Evolutionary conservation across 257 asterid species (phyloP), one percentile per base, ranked within the genome.

Genomic region (Nicotiana undulata): DNA sequence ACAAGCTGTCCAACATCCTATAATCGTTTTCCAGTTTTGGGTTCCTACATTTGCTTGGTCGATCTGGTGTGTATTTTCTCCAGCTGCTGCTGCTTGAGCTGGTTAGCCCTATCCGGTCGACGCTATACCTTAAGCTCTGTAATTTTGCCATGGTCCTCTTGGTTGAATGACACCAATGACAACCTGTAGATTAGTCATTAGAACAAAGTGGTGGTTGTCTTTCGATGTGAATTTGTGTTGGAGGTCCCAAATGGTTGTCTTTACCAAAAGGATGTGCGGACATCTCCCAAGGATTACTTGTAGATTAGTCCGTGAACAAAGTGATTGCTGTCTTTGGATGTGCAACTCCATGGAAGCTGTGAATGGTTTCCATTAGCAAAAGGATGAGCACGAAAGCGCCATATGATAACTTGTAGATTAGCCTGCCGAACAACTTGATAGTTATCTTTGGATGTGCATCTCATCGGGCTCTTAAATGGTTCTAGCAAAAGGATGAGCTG

Each of bases 1-100:
- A 86, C 44, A 86, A 82, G 80, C 77, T 94, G 85, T 80, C 86
- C 37, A 79, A 53, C 81, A 83, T 74, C 88, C 40, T 79, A 46
- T 79, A 56, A 79, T 0, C 4, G 53, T 44, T 17, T 11, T 59
- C 82, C 40, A 72, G 61, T 46, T 49, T 46, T 24, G 37, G 53
- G n/a, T 46, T n/a, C 24, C 24, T 72, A 46, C 40, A 13, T 72
- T 26, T 24, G 16, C 61, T 72, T 72, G 37, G 78, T 24, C 56
- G 16, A 34, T 72, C 60, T 24, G 24, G 61, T 15, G 37, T 72
- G 78, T 24, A 24, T 72, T 46, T 44, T 72, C 78, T 46, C 78
- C 61, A 15, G 60, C 78, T 49, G 61, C 78, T 72, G 16, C 78
- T 72, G 9, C 78, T 72, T 72, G 60, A 46, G 20, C 60, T 72